These are phyloP conservation scores for Arthroderma uncinatum DNA, from an alignment of 2,329 filamentous ascomycete genomes.

Conservation along the genomic window DNA sequence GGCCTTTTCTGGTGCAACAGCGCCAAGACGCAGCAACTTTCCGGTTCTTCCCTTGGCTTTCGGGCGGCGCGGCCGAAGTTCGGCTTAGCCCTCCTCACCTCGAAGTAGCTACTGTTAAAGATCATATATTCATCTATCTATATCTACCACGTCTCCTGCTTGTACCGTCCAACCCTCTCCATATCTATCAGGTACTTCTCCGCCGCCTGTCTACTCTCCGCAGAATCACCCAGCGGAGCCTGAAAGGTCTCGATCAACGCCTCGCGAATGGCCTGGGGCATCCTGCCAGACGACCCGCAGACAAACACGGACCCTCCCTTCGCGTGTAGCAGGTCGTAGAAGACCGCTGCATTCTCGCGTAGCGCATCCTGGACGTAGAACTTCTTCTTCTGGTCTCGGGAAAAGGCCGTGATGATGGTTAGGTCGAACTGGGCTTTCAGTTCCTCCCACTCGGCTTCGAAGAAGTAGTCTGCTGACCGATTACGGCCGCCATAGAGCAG, in stretches of 20 bases:
- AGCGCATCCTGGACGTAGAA: conserved; percentile 58
- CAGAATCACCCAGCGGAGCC: conserved; percentile 30
- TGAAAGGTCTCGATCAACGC: conserved; percentile 53
- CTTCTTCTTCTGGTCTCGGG: conserved; percentile 54
- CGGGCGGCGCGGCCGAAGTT: conserved; percentile 3
- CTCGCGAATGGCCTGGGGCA: conserved; percentile 59
- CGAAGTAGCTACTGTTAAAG: conserved; percentile 2
- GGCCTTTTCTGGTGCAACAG: neutral
- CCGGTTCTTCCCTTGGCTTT: conserved; percentile 11
- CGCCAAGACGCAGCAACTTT: neutral
- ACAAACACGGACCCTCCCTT: conserved; percentile 41
- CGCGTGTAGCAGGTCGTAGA: conserved; percentile 44
- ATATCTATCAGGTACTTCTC: conserved; percentile 46
- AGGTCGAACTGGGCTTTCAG: conserved; percentile 37
- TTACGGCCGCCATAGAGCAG: conserved; percentile 84
- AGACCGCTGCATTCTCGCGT: conserved; percentile 38
- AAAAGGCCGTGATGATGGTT: conserved; percentile 55
- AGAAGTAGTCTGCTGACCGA: conserved; percentile 65
- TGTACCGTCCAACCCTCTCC: conserved; percentile 53
- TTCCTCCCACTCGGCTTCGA: conserved; percentile 59
- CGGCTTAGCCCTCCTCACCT: neutral
- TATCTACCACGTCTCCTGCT: conserved; percentile 57
- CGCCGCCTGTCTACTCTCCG: conserved; percentile 37
- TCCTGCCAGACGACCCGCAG: conserved; percentile 51
- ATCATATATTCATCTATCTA: neutral